phyloP scores from a whole-genome alignment of 768 basidiomycete genomes.

The Dioszegia crocea region DNA sequence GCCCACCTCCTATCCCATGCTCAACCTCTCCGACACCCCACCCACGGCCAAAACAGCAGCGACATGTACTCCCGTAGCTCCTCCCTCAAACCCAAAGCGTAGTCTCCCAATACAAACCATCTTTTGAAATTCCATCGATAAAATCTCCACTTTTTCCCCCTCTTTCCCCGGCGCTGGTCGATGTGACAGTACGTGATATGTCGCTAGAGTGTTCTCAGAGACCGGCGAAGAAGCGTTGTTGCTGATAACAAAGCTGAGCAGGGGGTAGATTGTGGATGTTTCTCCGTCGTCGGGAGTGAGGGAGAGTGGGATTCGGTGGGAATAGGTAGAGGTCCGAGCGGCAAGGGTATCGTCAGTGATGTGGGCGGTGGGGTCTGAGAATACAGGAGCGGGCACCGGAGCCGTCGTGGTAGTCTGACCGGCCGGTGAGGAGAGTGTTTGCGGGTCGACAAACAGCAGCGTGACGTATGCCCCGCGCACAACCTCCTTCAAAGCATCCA shows the following conservation, averaged over 20 bases:
- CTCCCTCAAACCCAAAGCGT: conserved; percentile 15
- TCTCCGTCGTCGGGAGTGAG: not conserved
- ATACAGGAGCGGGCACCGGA: conserved; percentile 2
- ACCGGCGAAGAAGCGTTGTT: not conserved
- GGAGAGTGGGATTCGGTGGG: conserved; percentile 4
- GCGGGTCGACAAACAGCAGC: conserved; percentile 11
- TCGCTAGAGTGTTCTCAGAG: not conserved
- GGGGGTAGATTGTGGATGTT: not conserved
- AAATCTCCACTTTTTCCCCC: conserved; percentile 11
- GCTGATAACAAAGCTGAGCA: conserved; percentile 10
- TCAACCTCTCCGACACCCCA: conserved; percentile 7
- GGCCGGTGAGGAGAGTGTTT: not conserved
- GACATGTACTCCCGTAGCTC: conserved; percentile 15
- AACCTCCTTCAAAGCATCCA: conserved; percentile 19
- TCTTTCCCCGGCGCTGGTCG: conserved; percentile 16
- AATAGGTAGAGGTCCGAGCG: not conserved
- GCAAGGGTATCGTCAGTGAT: conserved; percentile 27
- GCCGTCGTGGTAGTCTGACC: conserved; percentile 9
- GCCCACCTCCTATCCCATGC: not conserved
- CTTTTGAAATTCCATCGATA: conserved; percentile 15
- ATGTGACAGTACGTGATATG: conserved; percentile 17
- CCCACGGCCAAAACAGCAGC: conserved; percentile 8
- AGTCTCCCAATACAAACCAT: conserved; percentile 16
- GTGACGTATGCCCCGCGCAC: conserved; percentile 5
- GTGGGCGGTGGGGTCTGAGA: conserved; percentile 21